These are phyloP conservation scores for Penicillium egyptiacum DNA, from an alignment of 495 filamentous ascomycete species.

Conservation along the genomic window DNA sequence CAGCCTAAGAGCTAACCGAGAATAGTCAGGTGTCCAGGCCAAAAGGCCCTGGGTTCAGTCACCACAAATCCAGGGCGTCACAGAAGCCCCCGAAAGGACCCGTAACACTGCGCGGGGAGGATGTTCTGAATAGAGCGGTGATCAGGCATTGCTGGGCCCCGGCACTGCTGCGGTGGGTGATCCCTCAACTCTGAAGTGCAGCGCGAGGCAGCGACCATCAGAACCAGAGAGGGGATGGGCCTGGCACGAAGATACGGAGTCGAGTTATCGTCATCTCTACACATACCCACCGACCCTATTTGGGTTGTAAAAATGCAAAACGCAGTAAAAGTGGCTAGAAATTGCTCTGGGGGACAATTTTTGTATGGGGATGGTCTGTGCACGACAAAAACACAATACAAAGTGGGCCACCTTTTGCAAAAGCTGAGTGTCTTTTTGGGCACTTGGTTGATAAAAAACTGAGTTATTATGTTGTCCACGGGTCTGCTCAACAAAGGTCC, in stretches of 20 bases:
- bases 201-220: neutral
- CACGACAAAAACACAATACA: neutral
- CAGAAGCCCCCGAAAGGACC: neutral
- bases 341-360: slow-evolving; percentile 10
- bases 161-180: neutral
- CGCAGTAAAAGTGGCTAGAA: slow-evolving; percentile 7
- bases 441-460: too few species aligned
- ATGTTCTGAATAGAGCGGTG: neutral
- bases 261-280: slow-evolving; percentile 12
- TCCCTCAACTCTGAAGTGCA: neutral
- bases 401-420: neutral
- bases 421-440: neutral
- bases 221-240: slow-evolving; percentile 7
- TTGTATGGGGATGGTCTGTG: slow-evolving; percentile 18
- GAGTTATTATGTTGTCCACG: too few species aligned
- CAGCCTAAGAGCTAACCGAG: neutral
- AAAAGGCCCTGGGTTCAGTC: neutral
- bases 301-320: neutral
- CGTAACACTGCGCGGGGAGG: neutral
- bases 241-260: slow-evolving; percentile 9
- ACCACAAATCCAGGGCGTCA: neutral
- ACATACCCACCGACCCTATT: slow-evolving; percentile 23
- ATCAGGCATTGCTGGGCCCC: neutral
- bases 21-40: neutral
- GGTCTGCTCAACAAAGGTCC: too few species aligned